These are phyloP conservation scores for Daldinia concentrica DNA, from an alignment of 495 filamentous ascomycete genomes.

Conservation along the genomic window DNA sequence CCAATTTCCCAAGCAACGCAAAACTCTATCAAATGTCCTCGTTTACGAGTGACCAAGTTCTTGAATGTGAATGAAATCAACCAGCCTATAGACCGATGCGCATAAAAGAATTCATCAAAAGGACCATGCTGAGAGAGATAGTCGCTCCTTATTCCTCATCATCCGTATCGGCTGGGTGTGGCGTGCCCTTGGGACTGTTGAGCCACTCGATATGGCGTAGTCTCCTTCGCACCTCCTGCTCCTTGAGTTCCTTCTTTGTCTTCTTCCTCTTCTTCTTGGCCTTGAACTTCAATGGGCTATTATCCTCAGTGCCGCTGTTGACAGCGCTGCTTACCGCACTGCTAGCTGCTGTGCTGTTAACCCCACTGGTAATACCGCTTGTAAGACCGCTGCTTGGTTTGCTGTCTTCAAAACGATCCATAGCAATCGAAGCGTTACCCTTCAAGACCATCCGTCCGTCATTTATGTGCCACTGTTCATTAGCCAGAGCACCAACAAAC, in stretches of 20 bases:
- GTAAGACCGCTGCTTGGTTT: conserved; percentile 68
- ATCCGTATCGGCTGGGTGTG: conserved; percentile 79
- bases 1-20: conserved; percentile 23
- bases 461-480: conserved; percentile 93
- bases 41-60: conserved; percentile 8
- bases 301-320: conserved; percentile 86
- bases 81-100: conserved; percentile 9
- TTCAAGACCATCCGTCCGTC: conserved; percentile 87
- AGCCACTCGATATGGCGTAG: conserved; percentile 97
- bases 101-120: conserved; percentile 14
- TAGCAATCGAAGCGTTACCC: conserved; percentile 72
- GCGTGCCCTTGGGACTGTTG: conserved; percentile 80
- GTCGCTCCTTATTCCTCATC: conserved; percentile 66
- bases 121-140: conserved; percentile 7
- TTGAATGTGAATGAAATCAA: not conserved
- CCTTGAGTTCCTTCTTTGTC: conserved; percentile 94
- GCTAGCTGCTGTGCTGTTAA: conserved; percentile 67
- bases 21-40: conserved; percentile 13
- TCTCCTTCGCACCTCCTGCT: conserved; percentile 84
- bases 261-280: conserved; percentile 96
- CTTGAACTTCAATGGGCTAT: conserved; percentile 84
- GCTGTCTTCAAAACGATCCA: conserved; percentile 88
- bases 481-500: conserved; percentile 93
- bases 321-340: conserved; percentile 73
- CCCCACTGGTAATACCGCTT: conserved; percentile 57